A percentile compares a stretch with the other conserved stretches of the same genome.
phyloP scores from a whole-genome alignment of 2,329 filamentous ascomycete species.

The Cordyceps tenuipes region DNA sequence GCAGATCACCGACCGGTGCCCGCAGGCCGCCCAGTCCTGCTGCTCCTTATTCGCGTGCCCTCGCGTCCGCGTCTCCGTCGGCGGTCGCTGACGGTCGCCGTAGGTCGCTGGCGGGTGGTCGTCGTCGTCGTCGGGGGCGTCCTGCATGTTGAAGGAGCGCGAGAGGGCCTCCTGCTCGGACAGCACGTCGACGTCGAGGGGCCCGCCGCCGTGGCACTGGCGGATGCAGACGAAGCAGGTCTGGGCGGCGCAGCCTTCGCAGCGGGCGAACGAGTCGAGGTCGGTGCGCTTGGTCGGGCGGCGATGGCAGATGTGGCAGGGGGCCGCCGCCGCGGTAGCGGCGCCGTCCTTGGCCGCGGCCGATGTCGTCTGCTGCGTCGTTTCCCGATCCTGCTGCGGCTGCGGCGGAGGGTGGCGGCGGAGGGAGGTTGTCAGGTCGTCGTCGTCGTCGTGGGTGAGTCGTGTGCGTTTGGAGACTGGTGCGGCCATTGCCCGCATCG shows the following conservation, averaged over 20 bases:
- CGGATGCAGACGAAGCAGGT: slow-evolving; percentile 64
- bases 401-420: background rate
- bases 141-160: slow-evolving; percentile 43
- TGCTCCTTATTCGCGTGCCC: slow-evolving; percentile 1
- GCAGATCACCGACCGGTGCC: slow-evolving; percentile 50
- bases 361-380: background rate
- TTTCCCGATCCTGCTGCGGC: background rate
- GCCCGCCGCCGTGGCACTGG: slow-evolving; percentile 47
- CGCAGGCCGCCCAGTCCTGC: slow-evolving; percentile 30
- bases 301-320: slow-evolving; percentile 61
- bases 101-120: slow-evolving; percentile 1
- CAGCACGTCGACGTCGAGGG: slow-evolving; percentile 27
- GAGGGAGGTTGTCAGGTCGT: background rate
- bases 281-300: slow-evolving; percentile 57
- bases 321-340: slow-evolving; percentile 20
- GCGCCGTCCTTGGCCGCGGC: background rate
- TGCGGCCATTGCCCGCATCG: slow-evolving; percentile 5
- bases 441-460: background rate
- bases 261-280: slow-evolving; percentile 57
- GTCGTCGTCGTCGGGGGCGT: slow-evolving; percentile 30
- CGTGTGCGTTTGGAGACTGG: slow-evolving; percentile 6
- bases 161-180: slow-evolving; percentile 30
- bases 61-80: background rate
- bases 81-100: background rate
- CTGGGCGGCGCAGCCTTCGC: slow-evolving; percentile 51